A percentile compares a stretch with the other conserved stretches of the same genome.
Evolutionary conservation across 495 filamentous ascomycete genomes (phyloP).

Genomic region (Bathelium albidoporum): DNA sequence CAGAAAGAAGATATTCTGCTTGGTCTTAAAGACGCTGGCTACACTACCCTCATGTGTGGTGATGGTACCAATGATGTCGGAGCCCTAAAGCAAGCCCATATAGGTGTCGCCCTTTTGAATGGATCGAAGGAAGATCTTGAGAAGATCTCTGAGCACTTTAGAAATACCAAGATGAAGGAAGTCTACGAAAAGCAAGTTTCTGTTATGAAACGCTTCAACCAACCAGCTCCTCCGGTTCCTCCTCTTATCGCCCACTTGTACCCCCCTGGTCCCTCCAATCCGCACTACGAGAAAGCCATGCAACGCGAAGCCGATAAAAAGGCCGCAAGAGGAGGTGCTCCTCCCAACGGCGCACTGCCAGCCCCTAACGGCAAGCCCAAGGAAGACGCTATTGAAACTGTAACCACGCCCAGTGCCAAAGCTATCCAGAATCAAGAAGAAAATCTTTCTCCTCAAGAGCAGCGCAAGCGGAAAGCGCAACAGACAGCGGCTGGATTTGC

Average conservation of each 20-base stretch:
- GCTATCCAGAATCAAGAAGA: slow-evolving; percentile 33
- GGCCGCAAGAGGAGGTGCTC: slow-evolving; percentile 33
- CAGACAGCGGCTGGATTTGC: slow-evolving; percentile 67
- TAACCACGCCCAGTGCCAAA: slow-evolving; percentile 61
- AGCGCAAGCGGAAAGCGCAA: slow-evolving; percentile 52
- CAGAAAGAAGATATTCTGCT: slow-evolving; percentile 98
- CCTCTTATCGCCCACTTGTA: slow-evolving; percentile 87
- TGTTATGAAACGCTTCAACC: slow-evolving; percentile 89
- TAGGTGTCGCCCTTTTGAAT: slow-evolving; percentile 92
- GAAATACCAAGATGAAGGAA: slow-evolving; percentile 94
- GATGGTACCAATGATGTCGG: slow-evolving; percentile 98
- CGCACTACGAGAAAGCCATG: slow-evolving; percentile 91
- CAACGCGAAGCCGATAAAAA: slow-evolving; percentile 70
- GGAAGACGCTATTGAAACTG: slow-evolving; percentile 44
- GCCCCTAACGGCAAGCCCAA: slow-evolving; percentile 37
- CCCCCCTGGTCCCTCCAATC: slow-evolving; percentile 81
- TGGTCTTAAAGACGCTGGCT: slow-evolving; percentile 89
- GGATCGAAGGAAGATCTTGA: slow-evolving; percentile 84
- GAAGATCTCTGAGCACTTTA: slow-evolving; percentile 82
- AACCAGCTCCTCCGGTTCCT: slow-evolving; percentile 81
- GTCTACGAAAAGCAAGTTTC: slow-evolving; percentile 90
- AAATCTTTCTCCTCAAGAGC: slow-evolving; percentile 40
- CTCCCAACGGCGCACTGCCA: neutral
- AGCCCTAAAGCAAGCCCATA: slow-evolving; percentile 94
- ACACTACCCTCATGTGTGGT: slow-evolving; percentile 97